These are phyloP conservation scores for Simplicillium aogashimaense DNA, from an alignment of 2,329 filamentous ascomycete species.

Conservation along the genomic window DNA sequence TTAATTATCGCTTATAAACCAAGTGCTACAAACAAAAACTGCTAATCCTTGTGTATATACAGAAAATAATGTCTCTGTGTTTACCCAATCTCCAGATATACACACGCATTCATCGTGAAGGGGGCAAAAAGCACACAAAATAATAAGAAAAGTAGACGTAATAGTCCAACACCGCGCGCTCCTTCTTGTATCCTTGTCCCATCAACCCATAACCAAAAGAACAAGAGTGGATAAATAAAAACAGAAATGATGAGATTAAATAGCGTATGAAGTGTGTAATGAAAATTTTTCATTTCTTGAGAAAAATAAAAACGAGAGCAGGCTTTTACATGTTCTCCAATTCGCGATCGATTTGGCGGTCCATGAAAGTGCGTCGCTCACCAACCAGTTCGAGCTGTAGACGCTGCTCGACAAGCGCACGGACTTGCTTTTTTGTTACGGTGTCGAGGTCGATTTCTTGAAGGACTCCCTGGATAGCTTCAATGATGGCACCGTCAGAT, in stretches of 20 bases:
- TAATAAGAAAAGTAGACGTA: neutral
- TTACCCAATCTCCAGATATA: conserved; percentile 13
- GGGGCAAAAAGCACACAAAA: neutral
- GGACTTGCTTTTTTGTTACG: conserved; percentile 97
- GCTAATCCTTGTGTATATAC: conserved; percentile 1
- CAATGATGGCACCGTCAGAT: conserved; percentile 70
- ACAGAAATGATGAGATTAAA: neutral
- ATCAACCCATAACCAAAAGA: too few species aligned
- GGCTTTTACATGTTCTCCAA: conserved; percentile 74
- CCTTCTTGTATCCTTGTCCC: too few species aligned
- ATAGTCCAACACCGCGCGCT: too few species aligned
- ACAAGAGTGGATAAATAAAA: neutral
- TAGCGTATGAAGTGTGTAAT: neutral
- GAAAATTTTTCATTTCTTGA: neutral
- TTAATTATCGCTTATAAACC: neutral
- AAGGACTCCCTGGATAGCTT: conserved; percentile 75
- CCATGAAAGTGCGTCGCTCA: conserved; percentile 81
- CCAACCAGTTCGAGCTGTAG: conserved; percentile 81
- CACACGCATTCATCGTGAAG: conserved; percentile 1
- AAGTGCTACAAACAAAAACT: neutral
- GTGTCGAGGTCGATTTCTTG: conserved; percentile 85
- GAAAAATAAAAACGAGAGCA: too few species aligned
- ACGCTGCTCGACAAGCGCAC: conserved; percentile 84
- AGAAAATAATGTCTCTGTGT: conserved; percentile 8
- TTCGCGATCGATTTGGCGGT: conserved; percentile 86